Base-by-base conservation (phyloP, 352 stramenopile genomes). In the Pythium aristosporum region DNA sequence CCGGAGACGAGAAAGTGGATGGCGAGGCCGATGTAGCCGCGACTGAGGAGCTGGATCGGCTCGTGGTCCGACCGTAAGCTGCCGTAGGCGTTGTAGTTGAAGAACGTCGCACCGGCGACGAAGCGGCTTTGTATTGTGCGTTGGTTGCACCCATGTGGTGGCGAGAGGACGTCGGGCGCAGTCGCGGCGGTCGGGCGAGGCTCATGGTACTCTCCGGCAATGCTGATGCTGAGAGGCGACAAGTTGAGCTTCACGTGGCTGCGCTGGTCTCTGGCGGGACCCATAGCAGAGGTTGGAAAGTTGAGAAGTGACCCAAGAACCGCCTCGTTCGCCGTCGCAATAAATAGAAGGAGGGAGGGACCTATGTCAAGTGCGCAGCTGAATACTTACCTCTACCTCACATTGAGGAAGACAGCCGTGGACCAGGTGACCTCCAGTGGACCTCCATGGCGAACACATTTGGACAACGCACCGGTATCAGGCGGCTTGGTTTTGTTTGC, bases 31-130 rank as follows among this genome's bases (percentile, higher is more conserved):
- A 71, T 37, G 47, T 65, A 59, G 18, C 28, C 6, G 13, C 10
- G 20, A 23, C 44, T 56, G 7, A 58, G 62, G n/a, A 73, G 36
- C 39, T 53, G 13, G n/a, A 76, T 57, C 7, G 61, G 48, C 1
- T 49, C 50, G 5, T 57, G 32, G 1, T 41, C 55, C 11, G 49
- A 43, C 0, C 70, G 70, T 1, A 76, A 51, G 51, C 61, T 72
- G 5, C 70, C 70, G 51, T 72, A 68, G 16, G 49, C 51, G 5
- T 60, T 54, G 50, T 74, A 76, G 54, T 75, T 64, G 58, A 72
- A 75, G 28, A 75, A 75, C 20, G 32, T 49, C 21, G 54, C 2
- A 8, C 48, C 48, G 9, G 48, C 48, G 30, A 55, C 48, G 11
- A 55, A 55, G n/a, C 48, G 48, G 2, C 28, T 16, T 23, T 55